Conservation (phyloP, 495 filamentous ascomycete genomes). For the Massariosphaeria phaeospora region DNA sequence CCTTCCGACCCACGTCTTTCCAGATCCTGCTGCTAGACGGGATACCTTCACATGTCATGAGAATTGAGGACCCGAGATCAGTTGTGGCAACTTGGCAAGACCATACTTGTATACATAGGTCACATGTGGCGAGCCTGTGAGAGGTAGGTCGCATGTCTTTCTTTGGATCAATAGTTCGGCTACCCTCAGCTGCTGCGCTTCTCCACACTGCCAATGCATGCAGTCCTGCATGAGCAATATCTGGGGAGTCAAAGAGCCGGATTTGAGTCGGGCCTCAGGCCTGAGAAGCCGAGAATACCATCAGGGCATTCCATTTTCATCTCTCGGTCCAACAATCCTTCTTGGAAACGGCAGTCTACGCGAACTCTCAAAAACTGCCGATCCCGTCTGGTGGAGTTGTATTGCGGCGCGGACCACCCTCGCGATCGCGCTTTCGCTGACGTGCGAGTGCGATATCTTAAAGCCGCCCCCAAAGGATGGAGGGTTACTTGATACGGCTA, state of each 20-base stretch:
- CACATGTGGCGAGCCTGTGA: neutral
- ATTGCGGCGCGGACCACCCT: neutral
- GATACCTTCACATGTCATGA: neutral
- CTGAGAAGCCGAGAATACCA: neutral
- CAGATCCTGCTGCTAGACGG: neutral
- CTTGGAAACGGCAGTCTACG: conserved; percentile 3
- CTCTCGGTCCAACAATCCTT: conserved; percentile 2
- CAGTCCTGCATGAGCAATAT: conserved; percentile 22
- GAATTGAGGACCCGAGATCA: neutral
- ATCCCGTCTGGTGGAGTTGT: conserved; percentile 14
- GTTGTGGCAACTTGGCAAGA: too few species aligned
- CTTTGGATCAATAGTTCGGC: conserved; percentile 3
- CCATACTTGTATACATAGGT: too few species aligned
- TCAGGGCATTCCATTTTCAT: neutral
- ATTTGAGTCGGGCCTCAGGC: conserved; percentile 13
- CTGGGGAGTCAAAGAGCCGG: conserved; percentile 2
- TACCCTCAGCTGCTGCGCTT: neutral
- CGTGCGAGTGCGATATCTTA: conserved; percentile 2
- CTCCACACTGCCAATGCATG: conserved; percentile 18
- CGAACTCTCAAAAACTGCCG: conserved; percentile 14
- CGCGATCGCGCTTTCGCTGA: conserved; percentile 17
- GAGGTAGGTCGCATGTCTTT: neutral
- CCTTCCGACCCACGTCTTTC: neutral
- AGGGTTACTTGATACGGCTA: too few species aligned
- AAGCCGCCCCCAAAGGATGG: too few species aligned